These are phyloP conservation scores for Jatropha multifida DNA, from an alignment of 441 rosid genomes.

Conservation along the genomic window DNA sequence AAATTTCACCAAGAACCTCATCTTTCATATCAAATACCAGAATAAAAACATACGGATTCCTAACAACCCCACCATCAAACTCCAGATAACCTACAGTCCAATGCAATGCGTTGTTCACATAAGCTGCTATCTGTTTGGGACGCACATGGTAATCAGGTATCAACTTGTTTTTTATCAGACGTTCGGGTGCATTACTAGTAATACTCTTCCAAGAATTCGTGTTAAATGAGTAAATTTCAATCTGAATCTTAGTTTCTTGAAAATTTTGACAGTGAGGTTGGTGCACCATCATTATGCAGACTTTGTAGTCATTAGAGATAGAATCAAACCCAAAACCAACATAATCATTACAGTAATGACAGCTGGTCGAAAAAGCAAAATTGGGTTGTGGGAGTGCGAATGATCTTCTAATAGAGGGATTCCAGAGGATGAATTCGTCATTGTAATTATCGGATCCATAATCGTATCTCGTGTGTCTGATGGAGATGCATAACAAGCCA, in stretches of 20 bases:
- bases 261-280: too few species aligned
- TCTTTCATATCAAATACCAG: neutral
- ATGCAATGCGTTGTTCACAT: neutral
- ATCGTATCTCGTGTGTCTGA: neutral
- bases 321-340: slow-evolving; percentile 30
- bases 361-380: neutral
- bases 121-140: too few species aligned
- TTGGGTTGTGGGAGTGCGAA: neutral
- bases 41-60: too few species aligned
- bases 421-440: slow-evolving; percentile 10
- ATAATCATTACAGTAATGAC: neutral
- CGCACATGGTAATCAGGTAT: too few species aligned
- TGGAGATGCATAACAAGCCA: slow-evolving; percentile 4
- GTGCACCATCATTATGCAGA: too few species aligned
- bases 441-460: neutral
- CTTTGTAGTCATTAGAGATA: slow-evolving; percentile 19
- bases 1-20: neutral
- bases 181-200: neutral
- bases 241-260: neutral
- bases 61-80: too few species aligned
- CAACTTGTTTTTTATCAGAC: too few species aligned
- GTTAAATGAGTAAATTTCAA: slow-evolving; percentile 14
- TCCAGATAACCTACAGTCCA: neutral
- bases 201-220: neutral
- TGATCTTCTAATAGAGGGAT: slow-evolving; percentile 11